Percentiles rank a stretch among this genome's conserved stretches.
Evolutionary conservation across 331 rosid species (phyloP).

Genomic region (Saraca asoca): DNA sequence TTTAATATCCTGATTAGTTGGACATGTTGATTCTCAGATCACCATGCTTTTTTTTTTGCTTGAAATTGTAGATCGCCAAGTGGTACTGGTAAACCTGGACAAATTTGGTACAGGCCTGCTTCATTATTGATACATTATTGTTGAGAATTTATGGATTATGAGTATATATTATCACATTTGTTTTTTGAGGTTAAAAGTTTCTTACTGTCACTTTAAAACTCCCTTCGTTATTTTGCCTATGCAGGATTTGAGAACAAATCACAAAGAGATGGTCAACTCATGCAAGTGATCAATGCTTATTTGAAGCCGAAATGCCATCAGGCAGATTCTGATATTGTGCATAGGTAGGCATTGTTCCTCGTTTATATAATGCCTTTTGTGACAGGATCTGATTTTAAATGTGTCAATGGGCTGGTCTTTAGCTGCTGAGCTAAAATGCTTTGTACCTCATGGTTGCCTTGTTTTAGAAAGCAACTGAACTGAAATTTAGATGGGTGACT

Average conservation of each 20-base stretch:
- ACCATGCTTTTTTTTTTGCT: neutral
- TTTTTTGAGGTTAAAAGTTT: too few species aligned
- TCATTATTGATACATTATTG: neutral
- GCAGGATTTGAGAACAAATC: slow-evolving; percentile 47
- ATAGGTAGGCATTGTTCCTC: slow-evolving; percentile 46
- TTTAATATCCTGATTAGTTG: too few species aligned
- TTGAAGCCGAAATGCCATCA: slow-evolving; percentile 73
- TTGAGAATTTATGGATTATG: neutral
- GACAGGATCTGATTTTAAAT: too few species aligned
- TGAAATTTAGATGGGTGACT: too few species aligned
- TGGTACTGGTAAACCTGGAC: neutral
- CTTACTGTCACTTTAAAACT: neutral
- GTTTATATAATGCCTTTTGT: neutral
- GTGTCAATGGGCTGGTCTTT: neutral
- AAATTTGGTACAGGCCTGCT: neutral
- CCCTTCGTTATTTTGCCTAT: slow-evolving; percentile 1
- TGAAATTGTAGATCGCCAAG: slow-evolving; percentile 3
- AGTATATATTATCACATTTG: too few species aligned
- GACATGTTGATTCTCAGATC: neutral
- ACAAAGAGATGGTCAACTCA: slow-evolving; percentile 34
- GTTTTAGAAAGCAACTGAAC: too few species aligned
- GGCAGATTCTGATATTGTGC: slow-evolving; percentile 66
- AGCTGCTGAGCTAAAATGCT: neutral
- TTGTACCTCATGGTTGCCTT: too few species aligned
- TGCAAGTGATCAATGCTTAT: slow-evolving; percentile 71